A percentile compares a stretch with the other conserved stretches of the same genome.
These are phyloP conservation scores for Aureobasidium vineae DNA, from an alignment of 2,329 filamentous ascomycete species.

Conservation along the genomic window DNA sequence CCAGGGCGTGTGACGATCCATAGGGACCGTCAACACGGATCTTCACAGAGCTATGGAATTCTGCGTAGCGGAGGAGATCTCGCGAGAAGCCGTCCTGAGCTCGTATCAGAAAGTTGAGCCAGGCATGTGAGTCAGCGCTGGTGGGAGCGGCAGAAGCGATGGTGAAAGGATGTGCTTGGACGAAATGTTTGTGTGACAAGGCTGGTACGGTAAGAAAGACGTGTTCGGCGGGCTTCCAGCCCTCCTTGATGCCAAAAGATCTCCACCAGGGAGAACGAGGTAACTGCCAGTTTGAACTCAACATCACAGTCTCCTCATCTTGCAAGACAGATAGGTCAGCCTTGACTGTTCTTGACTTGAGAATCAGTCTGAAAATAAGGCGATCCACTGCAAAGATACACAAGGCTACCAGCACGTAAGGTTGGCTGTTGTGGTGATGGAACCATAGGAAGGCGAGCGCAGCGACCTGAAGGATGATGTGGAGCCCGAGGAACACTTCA, in stretches of 20 bases:
- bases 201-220: conserved; percentile 61
- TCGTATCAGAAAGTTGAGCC: conserved; percentile 59
- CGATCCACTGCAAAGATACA: conserved; percentile 59
- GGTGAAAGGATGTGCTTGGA: conserved; percentile 66
- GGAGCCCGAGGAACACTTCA: conserved; percentile 60
- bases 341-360: conserved; percentile 51
- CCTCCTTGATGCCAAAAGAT: conserved; percentile 42
- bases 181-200: conserved; percentile 51
- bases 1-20: conserved; percentile 57
- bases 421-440: conserved; percentile 54
- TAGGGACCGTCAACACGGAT: conserved; percentile 65
- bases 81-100: conserved; percentile 60
- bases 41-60: conserved; percentile 43
- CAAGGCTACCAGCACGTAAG: conserved; percentile 55
- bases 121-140: conserved; percentile 45
- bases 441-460: conserved; percentile 59
- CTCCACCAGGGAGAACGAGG: conserved; percentile 14
- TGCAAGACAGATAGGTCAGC: conserved; percentile 56
- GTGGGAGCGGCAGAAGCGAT: conserved; percentile 61
- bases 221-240: conserved; percentile 63
- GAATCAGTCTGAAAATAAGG: conserved; percentile 55
- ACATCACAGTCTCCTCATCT: conserved; percentile 56
- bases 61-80: conserved; percentile 55
- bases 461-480: conserved; percentile 57
- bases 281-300: conserved; percentile 49